Conservation (phyloP, 345 rosid genomes). For the Noccaea caerulescens region DNA sequence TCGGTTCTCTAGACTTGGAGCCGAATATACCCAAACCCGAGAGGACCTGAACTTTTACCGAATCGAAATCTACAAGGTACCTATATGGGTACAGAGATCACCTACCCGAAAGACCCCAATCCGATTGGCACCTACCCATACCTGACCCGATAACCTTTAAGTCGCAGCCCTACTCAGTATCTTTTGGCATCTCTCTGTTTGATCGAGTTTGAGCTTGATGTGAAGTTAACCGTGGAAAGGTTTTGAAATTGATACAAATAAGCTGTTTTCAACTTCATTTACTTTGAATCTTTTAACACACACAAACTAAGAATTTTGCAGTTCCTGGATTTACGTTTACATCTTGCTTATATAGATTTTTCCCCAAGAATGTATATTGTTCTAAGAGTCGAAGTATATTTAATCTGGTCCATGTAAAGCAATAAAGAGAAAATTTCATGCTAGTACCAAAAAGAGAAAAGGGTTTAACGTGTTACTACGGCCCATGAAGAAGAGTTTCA, state of each 20-base stretch:
- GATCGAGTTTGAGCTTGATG: not conserved
- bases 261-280: not conserved
- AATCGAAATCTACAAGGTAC: too few relatives aligned
- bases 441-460: not conserved
- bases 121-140: too few relatives aligned
- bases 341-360: not conserved
- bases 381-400: conserved; percentile 11
- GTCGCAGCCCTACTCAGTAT: too few relatives aligned
- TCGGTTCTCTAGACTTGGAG: too few relatives aligned
- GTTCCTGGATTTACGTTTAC: not conserved
- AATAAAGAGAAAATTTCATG: not conserved
- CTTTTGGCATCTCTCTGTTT: not conserved
- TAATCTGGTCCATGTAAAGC: not conserved
- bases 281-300: not conserved
- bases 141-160: too few relatives aligned
- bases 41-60: too few relatives aligned
- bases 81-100: too few relatives aligned
- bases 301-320: conserved; percentile 1
- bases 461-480: not conserved
- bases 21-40: too few relatives aligned
- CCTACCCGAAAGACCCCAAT: too few relatives aligned
- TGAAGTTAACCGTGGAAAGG: not conserved
- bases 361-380: not conserved
- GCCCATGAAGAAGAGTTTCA: conserved; percentile 16
- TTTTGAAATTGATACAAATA: conserved; percentile 4